phyloP scores from a whole-genome alignment of 176 grass and related monocot genomes.

The Miscanthus lutarioriparius region DNA sequence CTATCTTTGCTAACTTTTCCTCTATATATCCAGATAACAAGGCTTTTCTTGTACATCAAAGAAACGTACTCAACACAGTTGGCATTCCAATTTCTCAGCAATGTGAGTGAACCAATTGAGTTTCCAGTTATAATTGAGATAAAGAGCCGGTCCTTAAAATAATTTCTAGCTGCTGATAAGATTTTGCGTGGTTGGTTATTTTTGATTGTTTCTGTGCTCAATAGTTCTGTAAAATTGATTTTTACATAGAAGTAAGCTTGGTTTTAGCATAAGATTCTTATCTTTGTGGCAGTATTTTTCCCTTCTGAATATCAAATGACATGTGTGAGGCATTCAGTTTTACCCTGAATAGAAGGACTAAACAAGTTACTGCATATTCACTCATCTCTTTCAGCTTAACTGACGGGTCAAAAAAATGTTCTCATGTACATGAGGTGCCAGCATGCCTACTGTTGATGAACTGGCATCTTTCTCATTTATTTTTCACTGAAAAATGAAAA shows the following conservation, averaged over 20 bases:
- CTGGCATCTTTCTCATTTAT: neutral
- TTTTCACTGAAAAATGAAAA: neutral
- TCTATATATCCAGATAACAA: constrained; percentile 67
- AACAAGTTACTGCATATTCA: constrained; percentile 1
- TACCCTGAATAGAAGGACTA: constrained; percentile 2
- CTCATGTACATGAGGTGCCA: neutral
- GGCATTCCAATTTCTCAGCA: constrained; percentile 87
- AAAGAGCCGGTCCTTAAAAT: neutral
- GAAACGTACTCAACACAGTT: constrained; percentile 79
- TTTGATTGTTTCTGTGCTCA: neutral
- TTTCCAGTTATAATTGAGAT: constrained; percentile 26
- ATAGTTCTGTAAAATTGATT: constrained; percentile 13
- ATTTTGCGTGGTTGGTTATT: neutral
- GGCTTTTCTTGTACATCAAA: constrained; percentile 91
- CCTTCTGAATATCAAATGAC: neutral
- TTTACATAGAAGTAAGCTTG: neutral
- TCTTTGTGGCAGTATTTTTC: neutral
- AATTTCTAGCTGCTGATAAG: constrained; percentile 1
- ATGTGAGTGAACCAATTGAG: constrained; percentile 60
- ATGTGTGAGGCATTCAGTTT: neutral
- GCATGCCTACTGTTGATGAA: neutral
- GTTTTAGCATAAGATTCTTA: constrained; percentile 19
- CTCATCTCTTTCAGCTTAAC: neutral
- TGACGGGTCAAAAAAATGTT: neutral
- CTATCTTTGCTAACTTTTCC: constrained; percentile 34